Conservation (phyloP, 2,329 filamentous ascomycete genomes). For the Phaeosphaeriaceae sp. region DNA sequence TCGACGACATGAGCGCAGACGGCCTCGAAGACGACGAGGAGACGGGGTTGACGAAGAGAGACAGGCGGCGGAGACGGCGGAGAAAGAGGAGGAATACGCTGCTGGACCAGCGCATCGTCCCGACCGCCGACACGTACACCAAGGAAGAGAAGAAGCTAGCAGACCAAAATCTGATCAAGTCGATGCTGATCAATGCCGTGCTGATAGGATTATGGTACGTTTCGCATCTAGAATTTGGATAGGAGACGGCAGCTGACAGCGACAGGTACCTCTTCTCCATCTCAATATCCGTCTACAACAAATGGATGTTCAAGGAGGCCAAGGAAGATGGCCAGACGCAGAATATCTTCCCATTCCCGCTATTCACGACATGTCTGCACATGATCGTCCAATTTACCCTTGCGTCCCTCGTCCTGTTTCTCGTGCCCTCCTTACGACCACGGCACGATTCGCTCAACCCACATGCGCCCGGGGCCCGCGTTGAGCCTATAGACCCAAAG, state of each 20-base stretch:
- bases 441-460: constrained; percentile 54
- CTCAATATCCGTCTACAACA: constrained; percentile 85
- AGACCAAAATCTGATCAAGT: constrained; percentile 74
- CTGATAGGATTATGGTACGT: constrained; percentile 82
- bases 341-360: constrained; percentile 84
- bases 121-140: constrained; percentile 59
- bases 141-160: constrained; percentile 77
- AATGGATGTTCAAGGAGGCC: constrained; percentile 92
- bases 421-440: constrained; percentile 83
- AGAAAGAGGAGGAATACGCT: constrained; percentile 72
- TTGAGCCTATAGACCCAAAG: constrained; percentile 46
- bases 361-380: constrained; percentile 94
- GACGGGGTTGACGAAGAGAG: constrained; percentile 79
- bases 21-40: constrained; percentile 85
- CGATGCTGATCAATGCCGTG: constrained; percentile 74
- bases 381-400: constrained; percentile 92
- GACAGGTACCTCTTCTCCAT: constrained; percentile 79
- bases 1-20: constrained; percentile 69
- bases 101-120: constrained; percentile 74
- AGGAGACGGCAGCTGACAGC: constrained; percentile 17
- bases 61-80: constrained; percentile 71
- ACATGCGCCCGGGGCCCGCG: constrained; percentile 33
- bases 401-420: constrained; percentile 77
- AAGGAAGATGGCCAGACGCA: constrained; percentile 43
- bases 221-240: background rate